A percentile compares a stretch with the other conserved stretches of the same genome.
These are phyloP conservation scores for Candida qinlingensis DNA, from an alignment of 805 yeast species.

Conservation along the genomic window DNA sequence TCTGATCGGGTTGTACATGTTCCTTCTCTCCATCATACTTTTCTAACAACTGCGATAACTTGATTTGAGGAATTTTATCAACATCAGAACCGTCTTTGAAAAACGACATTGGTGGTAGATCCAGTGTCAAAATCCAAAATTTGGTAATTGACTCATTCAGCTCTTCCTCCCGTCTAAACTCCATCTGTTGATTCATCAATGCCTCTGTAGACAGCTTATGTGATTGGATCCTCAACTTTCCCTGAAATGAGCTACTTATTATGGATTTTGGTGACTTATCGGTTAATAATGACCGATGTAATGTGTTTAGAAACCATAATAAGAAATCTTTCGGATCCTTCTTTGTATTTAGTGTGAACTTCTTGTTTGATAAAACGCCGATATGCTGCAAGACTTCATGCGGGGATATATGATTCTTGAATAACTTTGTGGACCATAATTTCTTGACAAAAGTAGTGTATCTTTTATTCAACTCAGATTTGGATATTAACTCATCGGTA, in stretches of 20 bases:
- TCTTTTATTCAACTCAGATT: constrained; percentile 34
- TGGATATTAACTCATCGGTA: constrained; percentile 11
- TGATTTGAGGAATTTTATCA: constrained; percentile 48
- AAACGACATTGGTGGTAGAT: constrained; percentile 52
- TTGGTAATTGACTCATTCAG: constrained; percentile 19
- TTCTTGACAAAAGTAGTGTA: constrained; percentile 47
- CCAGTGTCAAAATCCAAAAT: constrained; percentile 55
- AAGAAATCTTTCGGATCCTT: constrained; percentile 53
- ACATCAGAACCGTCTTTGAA: constrained; percentile 44
- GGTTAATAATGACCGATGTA: constrained; percentile 28
- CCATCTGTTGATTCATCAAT: constrained; percentile 17
- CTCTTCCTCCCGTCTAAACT: neutral
- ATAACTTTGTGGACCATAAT: constrained; percentile 58
- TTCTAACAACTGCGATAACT: constrained; percentile 38
- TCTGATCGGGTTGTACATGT: constrained; percentile 30
- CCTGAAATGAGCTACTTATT: constrained; percentile 43
- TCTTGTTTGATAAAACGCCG: constrained; percentile 36
- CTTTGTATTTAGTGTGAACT: constrained; percentile 34
- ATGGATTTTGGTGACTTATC: constrained; percentile 19
- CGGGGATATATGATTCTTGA: constrained; percentile 60
- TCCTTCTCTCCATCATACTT: constrained; percentile 32
- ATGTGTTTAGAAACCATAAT: constrained; percentile 51
- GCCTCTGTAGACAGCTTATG: constrained; percentile 24
- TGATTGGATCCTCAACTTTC: constrained; percentile 37
- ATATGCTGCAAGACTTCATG: constrained; percentile 56